Evolutionary conservation across 179 eudicot species (phyloP), one percentile per base, ranked within the genome.

Genomic region (Nepenthes alata): DNA sequence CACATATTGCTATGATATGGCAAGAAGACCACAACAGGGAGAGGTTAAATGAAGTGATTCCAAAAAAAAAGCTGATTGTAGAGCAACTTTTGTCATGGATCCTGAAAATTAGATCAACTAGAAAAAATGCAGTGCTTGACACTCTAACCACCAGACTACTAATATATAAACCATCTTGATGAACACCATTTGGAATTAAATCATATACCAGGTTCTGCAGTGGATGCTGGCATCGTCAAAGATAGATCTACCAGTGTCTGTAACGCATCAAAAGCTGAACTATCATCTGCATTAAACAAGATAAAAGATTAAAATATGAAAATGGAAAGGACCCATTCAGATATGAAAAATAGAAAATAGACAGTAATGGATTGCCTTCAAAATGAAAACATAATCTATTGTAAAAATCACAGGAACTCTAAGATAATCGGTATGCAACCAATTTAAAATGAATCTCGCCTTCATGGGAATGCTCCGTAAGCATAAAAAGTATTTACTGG

Each of bases 241-340:
- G 98, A 91, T 76, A 91, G 66, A 66, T 93, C 86, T 55, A 95
- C 98, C 67, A 89, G 78, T 58, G 98, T 67, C 70, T 91, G 82
- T 75, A 91, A 77, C n/a, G 96, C 95, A 67, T 85, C 95, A 67
- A 86, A 85, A 36, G 78, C 91, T 65, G 74, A 79, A 50, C 57
- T 75, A 69, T 84, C 87, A 72, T 80, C 95, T 84, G 68, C 63
- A 65, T 14, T 68, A 69, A 44, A 52, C 45, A 4, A 41, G 56
- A 49, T 52, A 37, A 67, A 57, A 3, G 34, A n/a, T 52, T 15
- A 52, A n/a, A 52, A 4, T n/a, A 2, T 52, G 7, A 52, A 52
- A n/a, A 6, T 2, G 5, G 15, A 14, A 11, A 15, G 6, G 2
- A 4, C 3, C 25, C 15, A 15, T 13, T 5, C 34, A 52, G 34